Percentiles rank a stretch among this genome's conserved stretches.
These are phyloP conservation scores for Carex sylvatica DNA, from an alignment of 202 grass and related monocot species.

Conservation along the genomic window DNA sequence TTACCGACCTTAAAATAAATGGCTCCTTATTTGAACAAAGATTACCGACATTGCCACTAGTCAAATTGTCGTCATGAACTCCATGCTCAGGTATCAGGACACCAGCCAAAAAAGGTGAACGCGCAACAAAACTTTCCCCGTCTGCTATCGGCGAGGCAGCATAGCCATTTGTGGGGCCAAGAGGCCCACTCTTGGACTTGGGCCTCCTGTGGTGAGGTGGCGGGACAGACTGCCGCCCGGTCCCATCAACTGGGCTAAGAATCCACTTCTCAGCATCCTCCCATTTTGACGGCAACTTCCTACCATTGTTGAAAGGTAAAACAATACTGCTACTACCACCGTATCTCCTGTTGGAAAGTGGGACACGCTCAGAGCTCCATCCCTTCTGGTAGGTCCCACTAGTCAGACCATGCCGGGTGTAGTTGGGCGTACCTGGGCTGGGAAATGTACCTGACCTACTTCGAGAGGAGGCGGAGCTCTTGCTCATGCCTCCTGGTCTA, in stretches of 20 bases:
- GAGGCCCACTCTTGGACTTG: slow-evolving; percentile 92
- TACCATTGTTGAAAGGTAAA: slow-evolving; percentile 79
- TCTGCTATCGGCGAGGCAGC: slow-evolving; percentile 51
- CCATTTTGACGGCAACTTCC: slow-evolving; percentile 95
- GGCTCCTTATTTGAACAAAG: slow-evolving; percentile 59
- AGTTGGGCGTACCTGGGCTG: slow-evolving; percentile 81
- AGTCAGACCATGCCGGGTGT: slow-evolving; percentile 43
- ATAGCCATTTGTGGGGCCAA: slow-evolving; percentile 63
- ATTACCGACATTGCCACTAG: slow-evolving; percentile 30
- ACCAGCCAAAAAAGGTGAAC: slow-evolving; percentile 83
- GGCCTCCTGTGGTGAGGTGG: slow-evolving; percentile 68
- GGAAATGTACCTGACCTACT: slow-evolving; percentile 92
- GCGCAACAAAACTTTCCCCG: slow-evolving; percentile 45
- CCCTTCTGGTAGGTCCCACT: slow-evolving; percentile 75
- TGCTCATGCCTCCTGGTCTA: slow-evolving; percentile 58
- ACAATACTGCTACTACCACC: slow-evolving; percentile 52
- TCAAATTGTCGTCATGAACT: slow-evolving; percentile 34
- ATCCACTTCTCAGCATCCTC: slow-evolving; percentile 99
- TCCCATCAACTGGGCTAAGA: slow-evolving; percentile 69
- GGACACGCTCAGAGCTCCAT: slow-evolving; percentile 93
- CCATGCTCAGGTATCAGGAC: slow-evolving; percentile 62
- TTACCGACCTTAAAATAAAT: slow-evolving; percentile 65
- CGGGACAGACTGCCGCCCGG: slow-evolving; percentile 47
- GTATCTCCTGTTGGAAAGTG: slow-evolving; percentile 48
- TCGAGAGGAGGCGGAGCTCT: slow-evolving; percentile 72